A percentile compares a stretch with the other conserved stretches of the same genome.
Conservation (phyloP, 768 basidiomycete species). For the Coprinopsis sp. region DNA sequence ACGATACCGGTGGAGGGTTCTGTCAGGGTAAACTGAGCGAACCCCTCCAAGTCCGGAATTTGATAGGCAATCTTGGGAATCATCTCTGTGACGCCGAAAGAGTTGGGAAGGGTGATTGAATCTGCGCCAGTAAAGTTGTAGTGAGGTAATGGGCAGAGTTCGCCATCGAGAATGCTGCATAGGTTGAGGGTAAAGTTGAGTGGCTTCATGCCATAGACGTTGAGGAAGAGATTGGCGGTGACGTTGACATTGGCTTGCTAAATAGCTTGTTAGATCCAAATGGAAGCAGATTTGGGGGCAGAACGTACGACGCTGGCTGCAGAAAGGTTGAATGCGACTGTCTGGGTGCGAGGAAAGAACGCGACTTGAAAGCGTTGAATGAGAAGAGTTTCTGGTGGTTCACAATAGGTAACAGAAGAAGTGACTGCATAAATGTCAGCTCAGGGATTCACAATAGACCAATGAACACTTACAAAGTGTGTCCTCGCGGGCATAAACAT, state of each 20-base stretch:
- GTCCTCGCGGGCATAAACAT: constrained; percentile 46
- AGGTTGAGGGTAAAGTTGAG: constrained; percentile 85
- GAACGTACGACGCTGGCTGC: constrained; percentile 83
- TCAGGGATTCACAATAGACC: constrained; percentile 8
- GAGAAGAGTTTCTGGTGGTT: constrained; percentile 74
- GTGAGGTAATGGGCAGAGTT: constrained; percentile 75
- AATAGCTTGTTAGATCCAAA: constrained; percentile 15
- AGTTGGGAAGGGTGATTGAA: constrained; percentile 57
- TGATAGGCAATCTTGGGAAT: constrained; percentile 80
- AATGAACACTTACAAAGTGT: constrained; percentile 52
- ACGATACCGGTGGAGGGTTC: constrained; percentile 65
- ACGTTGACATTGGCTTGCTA: constrained; percentile 77
- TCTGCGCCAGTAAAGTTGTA: constrained; percentile 88
- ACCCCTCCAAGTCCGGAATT: constrained; percentile 91
- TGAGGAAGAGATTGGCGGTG: constrained; percentile 73
- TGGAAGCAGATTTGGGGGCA: constrained; percentile 1
- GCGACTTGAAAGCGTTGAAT: constrained; percentile 72
- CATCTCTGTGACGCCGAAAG: constrained; percentile 46
- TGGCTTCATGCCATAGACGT: constrained; percentile 83
- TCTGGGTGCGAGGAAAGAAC: constrained; percentile 66
- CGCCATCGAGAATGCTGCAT: constrained; percentile 72
- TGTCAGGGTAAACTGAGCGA: constrained; percentile 70
- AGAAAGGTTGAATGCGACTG: constrained; percentile 79
- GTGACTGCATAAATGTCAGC: constrained; percentile 50
- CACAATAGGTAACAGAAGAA: constrained; percentile 84